These are phyloP conservation scores for Plantago rigida DNA, from an alignment of 305 asterid genomes.

Conservation along the genomic window DNA sequence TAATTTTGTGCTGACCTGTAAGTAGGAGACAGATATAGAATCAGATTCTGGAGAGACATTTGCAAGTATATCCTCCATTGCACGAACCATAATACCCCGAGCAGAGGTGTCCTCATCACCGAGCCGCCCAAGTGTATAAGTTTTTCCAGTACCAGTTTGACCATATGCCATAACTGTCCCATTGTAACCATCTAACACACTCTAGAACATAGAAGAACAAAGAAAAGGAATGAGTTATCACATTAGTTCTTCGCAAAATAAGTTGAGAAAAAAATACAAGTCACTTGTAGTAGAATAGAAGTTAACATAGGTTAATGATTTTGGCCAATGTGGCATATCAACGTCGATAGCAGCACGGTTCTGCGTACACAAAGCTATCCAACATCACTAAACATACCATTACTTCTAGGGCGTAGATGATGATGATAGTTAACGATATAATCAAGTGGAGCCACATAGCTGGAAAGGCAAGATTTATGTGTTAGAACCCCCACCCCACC, in stretches of 20 bases:
- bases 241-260: background rate
- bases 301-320: background rate
- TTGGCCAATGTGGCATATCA: background rate
- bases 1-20: constrained; percentile 48
- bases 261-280: background rate
- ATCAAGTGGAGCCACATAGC: background rate
- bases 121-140: constrained; percentile 72
- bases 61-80: constrained; percentile 77
- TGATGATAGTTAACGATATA: background rate
- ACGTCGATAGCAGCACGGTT: background rate
- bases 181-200: constrained; percentile 90
- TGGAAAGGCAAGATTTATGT: background rate
- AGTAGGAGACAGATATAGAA: constrained; percentile 62
- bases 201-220: constrained; percentile 31
- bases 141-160: constrained; percentile 95
- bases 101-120: constrained; percentile 80
- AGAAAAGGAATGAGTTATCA: background rate
- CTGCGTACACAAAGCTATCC: background rate
- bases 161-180: constrained; percentile 98
- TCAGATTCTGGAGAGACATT: constrained; percentile 61
- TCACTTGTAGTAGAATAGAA: background rate
- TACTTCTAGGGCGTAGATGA: background rate
- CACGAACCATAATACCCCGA: constrained; percentile 91
- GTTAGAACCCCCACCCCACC: background rate
- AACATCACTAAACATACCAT: background rate